Evolutionary conservation across 2,329 filamentous ascomycete species (phyloP).

Genomic region (Simplicillium sp.): DNA sequence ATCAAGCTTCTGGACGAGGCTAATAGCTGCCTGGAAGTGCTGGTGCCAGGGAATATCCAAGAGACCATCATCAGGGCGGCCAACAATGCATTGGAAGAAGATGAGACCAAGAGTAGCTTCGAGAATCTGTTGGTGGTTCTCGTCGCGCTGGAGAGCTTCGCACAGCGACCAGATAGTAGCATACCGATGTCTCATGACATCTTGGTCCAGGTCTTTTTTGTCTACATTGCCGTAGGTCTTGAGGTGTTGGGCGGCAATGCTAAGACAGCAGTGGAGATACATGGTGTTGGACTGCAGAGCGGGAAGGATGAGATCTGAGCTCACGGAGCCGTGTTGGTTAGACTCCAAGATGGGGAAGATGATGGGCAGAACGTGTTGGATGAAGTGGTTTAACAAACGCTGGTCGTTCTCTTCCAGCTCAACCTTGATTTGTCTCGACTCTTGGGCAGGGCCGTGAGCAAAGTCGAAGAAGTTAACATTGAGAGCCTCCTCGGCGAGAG

Average conservation of each 20-base stretch:
- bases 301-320: constrained; percentile 74
- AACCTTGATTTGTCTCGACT: constrained; percentile 60
- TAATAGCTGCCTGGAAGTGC: constrained; percentile 87
- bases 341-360: constrained; percentile 89
- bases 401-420: constrained; percentile 84
- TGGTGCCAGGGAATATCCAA: constrained; percentile 95
- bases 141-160: constrained; percentile 68
- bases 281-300: constrained; percentile 85
- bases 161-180: constrained; percentile 81
- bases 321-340: constrained; percentile 75
- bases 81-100: constrained; percentile 90
- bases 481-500: constrained; percentile 53
- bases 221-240: constrained; percentile 59
- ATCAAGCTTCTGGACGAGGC: constrained; percentile 75
- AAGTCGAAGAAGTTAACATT: constrained; percentile 82
- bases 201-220: constrained; percentile 70
- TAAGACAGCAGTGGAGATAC: constrained; percentile 92
- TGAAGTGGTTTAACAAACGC: constrained; percentile 80
- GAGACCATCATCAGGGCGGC: constrained; percentile 72
- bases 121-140: constrained; percentile 77
- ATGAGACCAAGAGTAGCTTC: constrained; percentile 92
- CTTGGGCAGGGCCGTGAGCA: constrained; percentile 54
- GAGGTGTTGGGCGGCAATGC: constrained; percentile 84
- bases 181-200: constrained; percentile 88
- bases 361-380: constrained; percentile 75